Base-by-base conservation (phyloP, 257 asterid species). In the Catharanthus roseus region DNA sequence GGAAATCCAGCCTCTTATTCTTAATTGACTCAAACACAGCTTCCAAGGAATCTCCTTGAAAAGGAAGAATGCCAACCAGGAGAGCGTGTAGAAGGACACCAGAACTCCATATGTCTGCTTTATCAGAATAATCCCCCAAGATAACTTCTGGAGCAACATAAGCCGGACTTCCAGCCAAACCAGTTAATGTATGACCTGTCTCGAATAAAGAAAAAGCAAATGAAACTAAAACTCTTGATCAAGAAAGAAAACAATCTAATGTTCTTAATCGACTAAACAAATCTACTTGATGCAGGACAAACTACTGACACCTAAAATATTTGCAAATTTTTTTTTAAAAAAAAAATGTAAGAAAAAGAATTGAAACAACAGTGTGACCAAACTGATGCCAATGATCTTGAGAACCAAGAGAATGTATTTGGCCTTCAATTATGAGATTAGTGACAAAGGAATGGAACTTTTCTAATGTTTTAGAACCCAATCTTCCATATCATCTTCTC, bases 91-190 rank as follows among this genome's bases (percentile, higher is more conserved):
- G 64, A 42, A 80, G 82, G 31, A 83, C 78, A 76, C 87, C 87
- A n/a, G 81, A 85, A 75, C 87, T 83, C 87, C 87, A 83, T 16
- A 80, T 76, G 62, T 83, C 87, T 29, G 74, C 75, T 71, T 83
- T 83, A 63, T 83, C 79, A 39, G 80, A 67, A 73, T 83, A 83
- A 41, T 78, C 73, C 29, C 87, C 87, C 31, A 24, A 29, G 33
- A 83, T 77, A 28, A 80, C 87, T 78, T 83, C 87, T 49, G 87
- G 87, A 21, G 87, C 85, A 33, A 83, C 85, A 65, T 83, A 80
- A 18, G 85, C 85, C 2, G 87, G 87, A 64, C 87, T 83, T 70
- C 87, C 87, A 75, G 85, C 83, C 82, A 83, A 71, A 34, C 87
- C 87, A 65, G 77, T 80, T 53, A 80, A 73, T 24, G 69, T 80